phyloP scores from a whole-genome alignment of 306 rosid species.

The Prunus mume region DNA sequence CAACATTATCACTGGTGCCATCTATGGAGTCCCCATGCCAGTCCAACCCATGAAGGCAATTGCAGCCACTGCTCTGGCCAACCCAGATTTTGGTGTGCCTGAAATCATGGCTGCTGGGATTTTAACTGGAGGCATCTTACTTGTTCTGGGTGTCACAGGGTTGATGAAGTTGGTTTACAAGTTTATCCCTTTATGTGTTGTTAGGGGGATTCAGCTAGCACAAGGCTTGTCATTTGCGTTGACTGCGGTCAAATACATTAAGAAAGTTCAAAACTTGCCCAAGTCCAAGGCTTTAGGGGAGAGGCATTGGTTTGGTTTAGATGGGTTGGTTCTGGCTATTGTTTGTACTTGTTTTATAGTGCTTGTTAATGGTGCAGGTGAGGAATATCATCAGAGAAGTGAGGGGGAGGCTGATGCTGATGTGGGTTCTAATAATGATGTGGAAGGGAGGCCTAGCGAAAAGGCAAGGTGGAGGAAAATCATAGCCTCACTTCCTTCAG shows the following conservation, averaged over 20 bases:
- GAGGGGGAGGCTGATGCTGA: neutral
- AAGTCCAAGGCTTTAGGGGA: conserved; percentile 35
- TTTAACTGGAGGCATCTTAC: conserved; percentile 42
- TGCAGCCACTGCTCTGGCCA: conserved; percentile 57
- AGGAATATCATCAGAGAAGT: neutral
- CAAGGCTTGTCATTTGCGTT: conserved; percentile 69
- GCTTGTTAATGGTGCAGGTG: conserved; percentile 54
- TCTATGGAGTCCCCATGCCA: conserved; percentile 80
- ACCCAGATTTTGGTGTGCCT: conserved; percentile 45
- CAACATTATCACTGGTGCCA: conserved; percentile 60
- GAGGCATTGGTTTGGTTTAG: conserved; percentile 58
- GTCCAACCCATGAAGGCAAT: conserved; percentile 83
- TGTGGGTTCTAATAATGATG: neutral
- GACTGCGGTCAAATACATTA: conserved; percentile 55
- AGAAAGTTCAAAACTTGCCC: conserved; percentile 45
- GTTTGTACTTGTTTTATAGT: conserved; percentile 48
- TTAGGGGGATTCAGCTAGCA: conserved; percentile 67
- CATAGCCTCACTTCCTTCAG: conserved; percentile 53
- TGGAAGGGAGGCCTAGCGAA: neutral
- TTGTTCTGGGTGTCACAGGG: conserved; percentile 50
- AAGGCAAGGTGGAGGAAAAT: conserved; percentile 25
- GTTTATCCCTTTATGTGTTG: conserved; percentile 51
- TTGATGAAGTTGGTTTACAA: conserved; percentile 56
- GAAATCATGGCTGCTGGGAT: conserved; percentile 79
- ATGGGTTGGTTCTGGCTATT: conserved; percentile 56